Evolutionary conservation across 441 rosid genomes (phyloP), one percentile per base, ranked within the genome.

Genomic region (Jatropha podagrica): DNA sequence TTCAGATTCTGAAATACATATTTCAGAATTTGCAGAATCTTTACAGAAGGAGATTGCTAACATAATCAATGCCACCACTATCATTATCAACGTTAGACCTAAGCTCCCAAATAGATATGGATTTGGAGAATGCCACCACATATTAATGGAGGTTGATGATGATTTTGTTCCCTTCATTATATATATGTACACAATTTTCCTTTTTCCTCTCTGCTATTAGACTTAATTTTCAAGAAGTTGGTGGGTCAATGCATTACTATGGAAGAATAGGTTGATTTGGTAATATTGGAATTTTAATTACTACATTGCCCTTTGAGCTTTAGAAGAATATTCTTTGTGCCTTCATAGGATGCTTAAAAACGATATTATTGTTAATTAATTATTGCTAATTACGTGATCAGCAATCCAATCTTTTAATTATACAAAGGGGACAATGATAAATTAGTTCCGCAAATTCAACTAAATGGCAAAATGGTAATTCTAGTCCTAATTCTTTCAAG

Each of bases 41-140:
- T 52, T 56, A 55, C 20, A 14, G 77, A 55, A 76, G 1, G 79
- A 83, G 63, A 81, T 80, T n/a, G 68, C 81, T 63, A 86, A 14
- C 9, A 82, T 14, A 42, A 73, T 17, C 70, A 86, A 55, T 17
- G 88, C 81, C 10, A 18, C 13, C 13, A 79, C 52, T 7, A 86
- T 83, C 63, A 82, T 72, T 37, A 51, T 23, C 9, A 83, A 4
- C 62, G 79, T 56, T 12, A 80, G 7, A 5, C 56, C 82, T 40
- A 86, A 56, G 46, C 88, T 69, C 12, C 83, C 83, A 7, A 81
- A 86, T 17, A 86, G 74, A 71, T 83, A 86, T 4, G 84, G 85
- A 7, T 60, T 64, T 44, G 88, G 86, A 41, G 85, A 71, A 13
- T 69, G 73, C 32, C 32, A 32, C 88, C 85, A 86, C 23, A 79